A percentile compares a stretch with the other conserved stretches of the same genome.
These are phyloP conservation scores for Russula ochroleuca DNA, from an alignment of 768 basidiomycete genomes.

Conservation along the genomic window DNA sequence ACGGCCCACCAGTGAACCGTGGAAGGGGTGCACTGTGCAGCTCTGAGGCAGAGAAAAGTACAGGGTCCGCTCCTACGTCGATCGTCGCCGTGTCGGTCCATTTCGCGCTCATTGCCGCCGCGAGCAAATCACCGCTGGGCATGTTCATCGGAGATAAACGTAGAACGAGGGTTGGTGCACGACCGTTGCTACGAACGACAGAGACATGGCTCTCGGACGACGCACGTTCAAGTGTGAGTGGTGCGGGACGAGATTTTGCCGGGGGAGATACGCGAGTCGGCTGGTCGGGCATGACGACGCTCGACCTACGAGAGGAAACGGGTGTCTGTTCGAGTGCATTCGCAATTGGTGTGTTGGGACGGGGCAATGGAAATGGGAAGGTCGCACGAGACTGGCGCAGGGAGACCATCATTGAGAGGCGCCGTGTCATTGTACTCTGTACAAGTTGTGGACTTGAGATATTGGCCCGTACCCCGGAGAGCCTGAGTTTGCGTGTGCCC, in stretches of 20 bases:
- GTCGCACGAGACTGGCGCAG: slow-evolving; percentile 6
- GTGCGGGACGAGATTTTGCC: background rate
- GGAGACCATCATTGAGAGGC: slow-evolving; percentile 12
- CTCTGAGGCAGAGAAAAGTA: background rate
- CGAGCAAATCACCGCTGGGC: slow-evolving; percentile 5
- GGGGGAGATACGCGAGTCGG: background rate
- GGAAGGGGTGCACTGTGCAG: background rate
- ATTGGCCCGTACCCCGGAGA: background rate
- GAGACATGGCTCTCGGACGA: slow-evolving; percentile 16
- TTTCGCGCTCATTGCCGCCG: background rate
- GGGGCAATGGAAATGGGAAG: background rate
- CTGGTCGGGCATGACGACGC: background rate
- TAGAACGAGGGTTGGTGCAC: slow-evolving; percentile 26
- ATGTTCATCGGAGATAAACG: slow-evolving; percentile 15
- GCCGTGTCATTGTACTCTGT: slow-evolving; percentile 16
- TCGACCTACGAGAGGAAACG: background rate
- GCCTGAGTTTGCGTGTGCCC: slow-evolving; percentile 23
- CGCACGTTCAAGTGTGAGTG: background rate
- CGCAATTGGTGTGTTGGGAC: background rate
- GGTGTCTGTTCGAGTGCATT: background rate
- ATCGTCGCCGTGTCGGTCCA: background rate
- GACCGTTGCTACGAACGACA: slow-evolving; percentile 1
- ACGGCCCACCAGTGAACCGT: background rate
- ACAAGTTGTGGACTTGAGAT: slow-evolving; percentile 23
- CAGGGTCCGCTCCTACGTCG: background rate